Conservation (phyloP, 2,329 filamentous ascomycete genomes). For the Ambrosiella beaveri region DNA sequence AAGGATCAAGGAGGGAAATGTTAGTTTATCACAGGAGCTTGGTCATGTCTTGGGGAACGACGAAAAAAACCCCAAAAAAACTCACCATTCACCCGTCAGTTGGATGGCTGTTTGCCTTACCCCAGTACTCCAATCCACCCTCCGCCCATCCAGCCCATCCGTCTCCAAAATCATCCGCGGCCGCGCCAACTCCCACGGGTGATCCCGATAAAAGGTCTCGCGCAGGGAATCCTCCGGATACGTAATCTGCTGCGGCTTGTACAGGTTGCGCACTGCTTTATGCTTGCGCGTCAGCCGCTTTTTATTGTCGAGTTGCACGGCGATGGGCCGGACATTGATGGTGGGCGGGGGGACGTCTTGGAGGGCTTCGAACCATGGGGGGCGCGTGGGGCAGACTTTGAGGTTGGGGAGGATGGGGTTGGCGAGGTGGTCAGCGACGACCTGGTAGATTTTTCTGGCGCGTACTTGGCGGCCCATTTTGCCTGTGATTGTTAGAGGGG, state of each 20-base stretch:
- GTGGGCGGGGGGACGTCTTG: constrained; percentile 40
- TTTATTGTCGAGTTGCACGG: constrained; percentile 18
- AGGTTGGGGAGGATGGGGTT: constrained; percentile 21
- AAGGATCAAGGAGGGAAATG: neutral
- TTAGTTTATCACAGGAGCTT: neutral
- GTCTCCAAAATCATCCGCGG: constrained; percentile 72
- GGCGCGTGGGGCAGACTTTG: constrained; percentile 20
- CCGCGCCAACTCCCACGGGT: constrained; percentile 91
- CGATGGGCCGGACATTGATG: constrained; percentile 35
- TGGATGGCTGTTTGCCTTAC: constrained; percentile 58
- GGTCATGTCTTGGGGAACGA: neutral
- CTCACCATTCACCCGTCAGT: constrained; percentile 69
- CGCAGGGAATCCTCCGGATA: constrained; percentile 78
- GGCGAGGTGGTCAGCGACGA: constrained; percentile 27
- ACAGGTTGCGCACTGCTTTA: constrained; percentile 42
- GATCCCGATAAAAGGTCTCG: constrained; percentile 71
- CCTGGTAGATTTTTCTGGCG: constrained; percentile 30
- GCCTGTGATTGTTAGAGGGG: neutral
- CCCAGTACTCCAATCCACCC: constrained; percentile 60
- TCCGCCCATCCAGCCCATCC: constrained; percentile 64
- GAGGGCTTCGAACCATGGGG: constrained; percentile 35
- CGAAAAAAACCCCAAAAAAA: neutral
- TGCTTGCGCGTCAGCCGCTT: constrained; percentile 32
- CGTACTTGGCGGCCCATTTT: constrained; percentile 28
- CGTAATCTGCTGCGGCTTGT: constrained; percentile 57